phyloP scores from a whole-genome alignment of 495 filamentous ascomycete genomes.

The Lentithecium fluviatile region DNA sequence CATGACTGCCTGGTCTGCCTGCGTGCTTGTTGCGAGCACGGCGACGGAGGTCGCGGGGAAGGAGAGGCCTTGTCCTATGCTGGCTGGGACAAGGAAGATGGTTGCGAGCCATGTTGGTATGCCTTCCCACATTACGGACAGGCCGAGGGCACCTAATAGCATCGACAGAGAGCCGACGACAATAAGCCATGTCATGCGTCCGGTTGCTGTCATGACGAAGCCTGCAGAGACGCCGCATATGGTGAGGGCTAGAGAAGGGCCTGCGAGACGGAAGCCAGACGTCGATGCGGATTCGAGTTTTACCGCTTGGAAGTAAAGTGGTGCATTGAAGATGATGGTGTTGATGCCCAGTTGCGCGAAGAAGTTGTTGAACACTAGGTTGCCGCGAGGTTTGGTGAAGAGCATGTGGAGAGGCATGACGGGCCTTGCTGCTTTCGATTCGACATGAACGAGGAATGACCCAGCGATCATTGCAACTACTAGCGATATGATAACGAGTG shows the following conservation, averaged over 20 bases:
- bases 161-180: slow-evolving; percentile 56
- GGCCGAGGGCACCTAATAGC: slow-evolving; percentile 54
- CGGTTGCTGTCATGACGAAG: slow-evolving; percentile 66
- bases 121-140: slow-evolving; percentile 53
- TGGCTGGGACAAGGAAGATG: slow-evolving; percentile 59
- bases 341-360: slow-evolving; percentile 63
- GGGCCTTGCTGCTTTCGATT: slow-evolving; percentile 59
- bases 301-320: slow-evolving; percentile 78
- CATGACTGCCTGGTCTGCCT: slow-evolving; percentile 72
- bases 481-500: slow-evolving; percentile 64
- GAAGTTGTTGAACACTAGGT: slow-evolving; percentile 69
- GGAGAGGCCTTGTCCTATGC: slow-evolving; percentile 64
- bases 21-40: slow-evolving; percentile 64
- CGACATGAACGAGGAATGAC: slow-evolving; percentile 60
- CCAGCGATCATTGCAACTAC: slow-evolving; percentile 55
- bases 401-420: slow-evolving; percentile 72
- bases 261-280: slow-evolving; percentile 68
- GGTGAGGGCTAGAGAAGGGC: slow-evolving; percentile 59
- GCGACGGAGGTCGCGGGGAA: slow-evolving; percentile 65
- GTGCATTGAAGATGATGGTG: slow-evolving; percentile 73
- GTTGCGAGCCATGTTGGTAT: slow-evolving; percentile 61
- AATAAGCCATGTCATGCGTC: slow-evolving; percentile 62
- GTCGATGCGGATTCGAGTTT: slow-evolving; percentile 67
- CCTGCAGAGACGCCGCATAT: slow-evolving; percentile 62
- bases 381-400: slow-evolving; percentile 57